Evolutionary conservation across 805 yeast genomes (phyloP).

Genomic region (Cyberlindnera petersonii): DNA sequence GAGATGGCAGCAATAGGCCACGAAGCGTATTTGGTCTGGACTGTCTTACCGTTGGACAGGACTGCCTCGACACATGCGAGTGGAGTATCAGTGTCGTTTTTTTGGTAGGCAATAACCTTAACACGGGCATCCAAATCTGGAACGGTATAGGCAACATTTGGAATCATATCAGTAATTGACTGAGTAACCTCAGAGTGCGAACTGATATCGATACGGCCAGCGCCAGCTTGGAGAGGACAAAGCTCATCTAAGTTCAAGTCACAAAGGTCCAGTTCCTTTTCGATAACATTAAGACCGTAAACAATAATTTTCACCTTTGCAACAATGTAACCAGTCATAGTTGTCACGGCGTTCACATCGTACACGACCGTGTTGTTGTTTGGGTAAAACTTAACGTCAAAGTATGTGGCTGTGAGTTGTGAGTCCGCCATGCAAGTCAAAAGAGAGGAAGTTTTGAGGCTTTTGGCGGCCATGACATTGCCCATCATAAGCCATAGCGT

Average conservation of each 20-base stretch:
- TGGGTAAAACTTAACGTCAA: conserved; percentile 74
- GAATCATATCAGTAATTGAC: conserved; percentile 51
- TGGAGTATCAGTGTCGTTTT: conserved; percentile 42
- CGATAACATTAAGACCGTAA: conserved; percentile 70
- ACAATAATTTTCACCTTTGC: conserved; percentile 67
- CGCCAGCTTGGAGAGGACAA: conserved; percentile 83
- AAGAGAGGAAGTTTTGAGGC: conserved; percentile 58
- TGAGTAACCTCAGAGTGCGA: conserved; percentile 43
- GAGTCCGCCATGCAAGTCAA: conserved; percentile 92
- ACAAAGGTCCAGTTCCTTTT: conserved; percentile 61
- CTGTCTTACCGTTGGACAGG: conserved; percentile 86
- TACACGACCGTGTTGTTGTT: conserved; percentile 57
- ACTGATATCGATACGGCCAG: conserved; percentile 79
- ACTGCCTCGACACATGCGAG: conserved; percentile 92
- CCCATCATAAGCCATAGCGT: conserved; percentile 11
- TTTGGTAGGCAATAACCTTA: conserved; percentile 58
- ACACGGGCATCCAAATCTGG: conserved; percentile 96
- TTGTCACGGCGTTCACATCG: conserved; percentile 73
- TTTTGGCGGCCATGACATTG: conserved; percentile 9
- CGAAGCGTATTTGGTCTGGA: conserved; percentile 83
- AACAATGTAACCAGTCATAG: conserved; percentile 62
- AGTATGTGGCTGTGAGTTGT: conserved; percentile 76
- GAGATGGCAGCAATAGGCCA: conserved; percentile 96
- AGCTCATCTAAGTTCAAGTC: conserved; percentile 47
- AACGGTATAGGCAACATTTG: conserved; percentile 79